Percentiles rank a stretch among this genome's conserved stretches.
Conservation (phyloP, 2,329 filamentous ascomycete species). For the Aspergillus pseudoglaucus region DNA sequence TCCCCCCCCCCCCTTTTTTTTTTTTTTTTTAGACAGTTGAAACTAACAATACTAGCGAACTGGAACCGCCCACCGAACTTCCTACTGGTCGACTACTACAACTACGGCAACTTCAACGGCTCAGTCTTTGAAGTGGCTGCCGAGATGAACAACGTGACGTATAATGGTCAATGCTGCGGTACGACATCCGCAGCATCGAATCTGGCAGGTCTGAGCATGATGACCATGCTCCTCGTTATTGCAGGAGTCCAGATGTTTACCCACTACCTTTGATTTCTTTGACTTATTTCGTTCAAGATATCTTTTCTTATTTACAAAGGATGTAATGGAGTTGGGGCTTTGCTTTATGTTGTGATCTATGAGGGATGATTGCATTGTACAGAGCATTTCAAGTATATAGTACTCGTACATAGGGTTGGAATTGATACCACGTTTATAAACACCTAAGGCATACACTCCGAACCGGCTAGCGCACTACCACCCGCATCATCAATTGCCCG, state of each 20-base stretch:
- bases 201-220: slow-evolving; percentile 12
- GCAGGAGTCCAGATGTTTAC: slow-evolving; percentile 18
- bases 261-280: slow-evolving; percentile 14
- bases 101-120: slow-evolving; percentile 60
- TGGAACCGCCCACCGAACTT: slow-evolving; percentile 71
- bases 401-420: not conserved
- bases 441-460: too few species aligned
- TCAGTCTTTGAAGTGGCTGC: slow-evolving; percentile 73
- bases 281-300: not conserved
- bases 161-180: slow-evolving; percentile 43
- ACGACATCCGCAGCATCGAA: slow-evolving; percentile 19
- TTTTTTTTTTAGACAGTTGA: not conserved
- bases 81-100: slow-evolving; percentile 81
- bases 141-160: slow-evolving; percentile 65
- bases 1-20: too few species aligned
- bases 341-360: not conserved
- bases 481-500: too few species aligned
- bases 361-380: not conserved
- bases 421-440: not conserved
- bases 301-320: not conserved
- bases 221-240: slow-evolving; percentile 16
- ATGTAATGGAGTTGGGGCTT: not conserved
- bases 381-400: not conserved
- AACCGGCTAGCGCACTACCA: too few species aligned
- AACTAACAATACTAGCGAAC: slow-evolving; percentile 21